Evolutionary conservation across 2,329 filamentous ascomycete species (phyloP).

Genomic region (Penicillium fuscoglaucum): DNA sequence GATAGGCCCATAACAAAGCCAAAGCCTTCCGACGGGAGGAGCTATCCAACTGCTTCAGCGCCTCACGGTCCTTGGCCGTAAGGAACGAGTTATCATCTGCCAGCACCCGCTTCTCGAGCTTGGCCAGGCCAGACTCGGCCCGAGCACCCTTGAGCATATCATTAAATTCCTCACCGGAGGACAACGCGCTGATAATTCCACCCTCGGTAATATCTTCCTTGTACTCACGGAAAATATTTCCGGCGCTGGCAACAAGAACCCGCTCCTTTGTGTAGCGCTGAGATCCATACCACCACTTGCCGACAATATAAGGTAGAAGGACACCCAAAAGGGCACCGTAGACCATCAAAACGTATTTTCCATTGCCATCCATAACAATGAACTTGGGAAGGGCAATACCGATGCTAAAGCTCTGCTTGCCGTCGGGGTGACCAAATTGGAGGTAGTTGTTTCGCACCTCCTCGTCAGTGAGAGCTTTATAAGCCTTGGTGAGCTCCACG

Average conservation of each 20-base stretch:
- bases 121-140: slow-evolving; percentile 76
- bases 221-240: slow-evolving; percentile 92
- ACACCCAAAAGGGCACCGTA: slow-evolving; percentile 89
- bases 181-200: slow-evolving; percentile 77
- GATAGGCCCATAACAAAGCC: slow-evolving; percentile 90
- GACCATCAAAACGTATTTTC: slow-evolving; percentile 89
- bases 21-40: slow-evolving; percentile 80
- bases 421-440: slow-evolving; percentile 93
- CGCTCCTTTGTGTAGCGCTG: slow-evolving; percentile 91
- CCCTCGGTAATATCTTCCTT: slow-evolving; percentile 78
- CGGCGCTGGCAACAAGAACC: slow-evolving; percentile 87
- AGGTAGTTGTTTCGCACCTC: slow-evolving; percentile 96
- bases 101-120: slow-evolving; percentile 79
- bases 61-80: slow-evolving; percentile 70
- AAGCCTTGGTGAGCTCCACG: slow-evolving; percentile 95
- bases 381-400: slow-evolving; percentile 93
- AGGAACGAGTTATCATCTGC: slow-evolving; percentile 60
- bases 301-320: slow-evolving; percentile 86
- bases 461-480: slow-evolving; percentile 96
- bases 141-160: slow-evolving; percentile 73
- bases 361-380: slow-evolving; percentile 88
- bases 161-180: slow-evolving; percentile 82
- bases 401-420: slow-evolving; percentile 97
- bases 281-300: slow-evolving; percentile 98
- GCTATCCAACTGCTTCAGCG: slow-evolving; percentile 77